Evolutionary conservation across 495 filamentous ascomycete genomes (phyloP).

Genomic region (Penicillium canescens): DNA sequence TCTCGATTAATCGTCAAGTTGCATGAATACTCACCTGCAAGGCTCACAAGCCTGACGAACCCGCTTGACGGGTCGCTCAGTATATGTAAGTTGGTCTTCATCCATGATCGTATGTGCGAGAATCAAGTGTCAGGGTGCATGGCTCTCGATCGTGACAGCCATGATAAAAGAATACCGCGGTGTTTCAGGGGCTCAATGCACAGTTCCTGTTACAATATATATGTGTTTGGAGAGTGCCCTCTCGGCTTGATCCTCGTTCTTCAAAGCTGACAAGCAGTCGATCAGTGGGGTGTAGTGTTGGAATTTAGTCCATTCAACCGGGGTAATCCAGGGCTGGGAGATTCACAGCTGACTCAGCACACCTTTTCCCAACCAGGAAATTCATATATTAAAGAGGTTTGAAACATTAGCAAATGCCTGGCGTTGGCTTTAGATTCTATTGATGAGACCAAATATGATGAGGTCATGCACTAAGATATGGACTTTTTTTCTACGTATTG

Average conservation of each 20-base stretch:
- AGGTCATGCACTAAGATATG: too few species aligned
- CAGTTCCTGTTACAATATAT: background rate
- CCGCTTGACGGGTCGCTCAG: constrained; percentile 40
- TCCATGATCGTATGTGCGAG: constrained; percentile 17
- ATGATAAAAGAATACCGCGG: background rate
- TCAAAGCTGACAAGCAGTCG: background rate
- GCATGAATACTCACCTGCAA: constrained; percentile 37
- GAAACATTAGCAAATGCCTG: too few species aligned
- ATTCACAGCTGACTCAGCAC: too few species aligned
- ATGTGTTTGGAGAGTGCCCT: background rate
- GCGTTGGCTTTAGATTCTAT: too few species aligned
- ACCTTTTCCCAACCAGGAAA: too few species aligned
- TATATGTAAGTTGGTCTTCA: constrained; percentile 10
- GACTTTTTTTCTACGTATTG: too few species aligned
- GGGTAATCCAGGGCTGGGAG: too few species aligned
- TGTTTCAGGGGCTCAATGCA: background rate
- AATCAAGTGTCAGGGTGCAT: background rate
- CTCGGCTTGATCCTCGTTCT: background rate
- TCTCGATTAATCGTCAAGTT: background rate
- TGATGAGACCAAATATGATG: too few species aligned
- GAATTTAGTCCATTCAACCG: too few species aligned
- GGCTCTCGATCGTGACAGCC: background rate
- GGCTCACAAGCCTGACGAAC: constrained; percentile 49
- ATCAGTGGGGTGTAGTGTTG: too few species aligned
- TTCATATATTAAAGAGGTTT: too few species aligned